Evolutionary conservation across 768 basidiomycete species (phyloP), one percentile per base, ranked within the genome.

Genomic region (Rhodotorula graminis): DNA sequence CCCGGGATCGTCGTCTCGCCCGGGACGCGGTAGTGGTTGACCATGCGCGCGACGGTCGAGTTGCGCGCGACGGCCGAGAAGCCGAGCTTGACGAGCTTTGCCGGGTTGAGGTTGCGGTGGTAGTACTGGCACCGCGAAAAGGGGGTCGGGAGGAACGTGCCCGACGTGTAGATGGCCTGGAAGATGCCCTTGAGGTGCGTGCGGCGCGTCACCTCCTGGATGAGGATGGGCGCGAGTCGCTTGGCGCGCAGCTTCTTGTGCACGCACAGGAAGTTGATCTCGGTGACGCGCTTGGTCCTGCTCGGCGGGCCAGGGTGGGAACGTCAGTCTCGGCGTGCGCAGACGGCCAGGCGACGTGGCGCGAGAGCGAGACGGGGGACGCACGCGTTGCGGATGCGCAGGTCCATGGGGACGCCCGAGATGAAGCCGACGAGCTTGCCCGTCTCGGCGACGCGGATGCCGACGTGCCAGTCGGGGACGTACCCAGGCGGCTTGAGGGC

Each of bases 211-310:
- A 98, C 90, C 79, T 99, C 96, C 80, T 96, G 96, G 83, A 99
- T 98, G 62, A 99, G 85, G 21, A 98, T 91, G 1, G 96, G 96
- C 0, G 96, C 89, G 33, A 98, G 84, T 53, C 96, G 90, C 80
- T 97, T 97, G 0, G 92, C 91, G 27, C 96, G 89, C 49, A 98
- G 83, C 81, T 96, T 97, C 84, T 99, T 99, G 85, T 96, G 94
- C 2, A 97, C 88, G 78, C 93, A 95, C 62, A 99, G 89, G 82
- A 91, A 98, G 81, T 98, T 99, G 83, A 99, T 94, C 82, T 98
- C 96, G 80, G 88, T 88, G 55, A 88, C 87, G 42, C 81, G 83
- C 79, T 98, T 85, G 11, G 84, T 82, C 59, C 91, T 93, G 71
- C 49, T n/a, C n/a, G n/a, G 69, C 46, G 11, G 12, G 15, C 25